phyloP scores from a whole-genome alignment of 306 rosid species.

The Ochetophila trinervis region DNA sequence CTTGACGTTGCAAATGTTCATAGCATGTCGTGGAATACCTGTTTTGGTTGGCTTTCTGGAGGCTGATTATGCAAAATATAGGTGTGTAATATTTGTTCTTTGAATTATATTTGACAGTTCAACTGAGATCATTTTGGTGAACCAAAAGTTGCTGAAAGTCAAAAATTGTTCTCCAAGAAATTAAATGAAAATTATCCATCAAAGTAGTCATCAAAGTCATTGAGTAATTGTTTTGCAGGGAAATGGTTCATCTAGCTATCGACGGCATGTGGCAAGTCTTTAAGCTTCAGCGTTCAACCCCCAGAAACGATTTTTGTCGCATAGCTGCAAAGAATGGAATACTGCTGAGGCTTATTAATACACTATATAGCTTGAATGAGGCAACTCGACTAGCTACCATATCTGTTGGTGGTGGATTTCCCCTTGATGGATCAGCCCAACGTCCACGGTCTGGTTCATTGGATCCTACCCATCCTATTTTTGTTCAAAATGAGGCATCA shows the following conservation, averaged over 20 bases:
- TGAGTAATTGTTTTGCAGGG: constrained; percentile 41
- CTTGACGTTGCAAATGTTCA: constrained; percentile 95
- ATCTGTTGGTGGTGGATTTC: constrained; percentile 74
- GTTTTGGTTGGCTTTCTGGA: constrained; percentile 95
- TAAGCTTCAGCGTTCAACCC: constrained; percentile 96
- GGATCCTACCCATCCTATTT: constrained; percentile 60
- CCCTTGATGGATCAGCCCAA: constrained; percentile 64
- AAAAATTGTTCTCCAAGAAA: not conserved
- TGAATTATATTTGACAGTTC: constrained; percentile 8
- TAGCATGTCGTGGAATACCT: constrained; percentile 98
- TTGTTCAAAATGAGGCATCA: constrained; percentile 57
- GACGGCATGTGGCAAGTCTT: constrained; percentile 99
- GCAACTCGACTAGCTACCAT: constrained; percentile 87
- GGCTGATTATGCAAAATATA: constrained; percentile 97
- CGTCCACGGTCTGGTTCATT: constrained; percentile 80
- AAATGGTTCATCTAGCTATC: constrained; percentile 99
- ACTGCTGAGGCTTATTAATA: constrained; percentile 90
- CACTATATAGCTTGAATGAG: constrained; percentile 96
- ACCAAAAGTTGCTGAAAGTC: not conserved
- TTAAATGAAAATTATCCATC: not conserved
- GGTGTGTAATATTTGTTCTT: constrained; percentile 46
- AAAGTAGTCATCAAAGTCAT: no score
- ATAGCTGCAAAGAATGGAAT: constrained; percentile 96
- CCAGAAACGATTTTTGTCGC: constrained; percentile 91
- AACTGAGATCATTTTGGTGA: not conserved